A percentile compares a stretch with the other conserved stretches of the same genome.
Conservation (phyloP, 139 green algal genomes). For the Tetraselmis striata region DNA sequence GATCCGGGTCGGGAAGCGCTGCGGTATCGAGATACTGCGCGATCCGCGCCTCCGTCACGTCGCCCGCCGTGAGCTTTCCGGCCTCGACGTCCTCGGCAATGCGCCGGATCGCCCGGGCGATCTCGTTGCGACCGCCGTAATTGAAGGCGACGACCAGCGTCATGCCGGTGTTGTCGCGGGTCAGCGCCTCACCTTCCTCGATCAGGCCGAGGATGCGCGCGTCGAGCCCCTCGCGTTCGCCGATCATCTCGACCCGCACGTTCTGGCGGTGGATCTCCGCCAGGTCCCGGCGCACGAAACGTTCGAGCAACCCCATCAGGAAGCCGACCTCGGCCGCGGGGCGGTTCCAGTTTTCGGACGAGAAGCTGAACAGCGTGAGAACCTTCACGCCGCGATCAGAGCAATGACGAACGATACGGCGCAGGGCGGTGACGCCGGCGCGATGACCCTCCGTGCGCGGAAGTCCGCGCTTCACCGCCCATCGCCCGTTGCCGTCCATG, state of each 20-base stretch:
- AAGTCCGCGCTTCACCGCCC: constrained; percentile 31
- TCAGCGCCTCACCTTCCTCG: constrained; percentile 31
- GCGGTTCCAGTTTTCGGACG: constrained; percentile 56
- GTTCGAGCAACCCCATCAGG: constrained; percentile 47
- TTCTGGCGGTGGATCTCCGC: constrained; percentile 8
- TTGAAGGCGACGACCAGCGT: constrained; percentile 47
- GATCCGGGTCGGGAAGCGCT: constrained; percentile 40
- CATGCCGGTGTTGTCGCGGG: constrained; percentile 32
- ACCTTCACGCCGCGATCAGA: constrained; percentile 31
- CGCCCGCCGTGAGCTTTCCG: constrained; percentile 24
- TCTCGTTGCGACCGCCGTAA: constrained; percentile 58
- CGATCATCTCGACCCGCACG: constrained; percentile 46
- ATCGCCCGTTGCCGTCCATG: constrained; percentile 70
- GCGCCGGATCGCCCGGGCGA: constrained; percentile 31
- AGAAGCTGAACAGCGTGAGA: constrained; percentile 47
- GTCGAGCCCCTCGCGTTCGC: constrained; percentile 30
- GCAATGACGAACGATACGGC: constrained; percentile 28
- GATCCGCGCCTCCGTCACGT: constrained; percentile 10
- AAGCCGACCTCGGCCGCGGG: constrained; percentile 27
- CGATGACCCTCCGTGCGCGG: constrained; percentile 32
- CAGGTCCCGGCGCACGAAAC: constrained; percentile 26
- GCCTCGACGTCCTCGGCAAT: constrained; percentile 22
- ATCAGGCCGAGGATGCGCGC: constrained; percentile 13
- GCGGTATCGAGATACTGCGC: background rate
- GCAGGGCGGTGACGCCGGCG: constrained; percentile 39